Evolutionary conservation across 2,329 filamentous ascomycete species (phyloP), one percentile per base, ranked within the genome.

Genomic region (Trichoderma oligosporum): DNA sequence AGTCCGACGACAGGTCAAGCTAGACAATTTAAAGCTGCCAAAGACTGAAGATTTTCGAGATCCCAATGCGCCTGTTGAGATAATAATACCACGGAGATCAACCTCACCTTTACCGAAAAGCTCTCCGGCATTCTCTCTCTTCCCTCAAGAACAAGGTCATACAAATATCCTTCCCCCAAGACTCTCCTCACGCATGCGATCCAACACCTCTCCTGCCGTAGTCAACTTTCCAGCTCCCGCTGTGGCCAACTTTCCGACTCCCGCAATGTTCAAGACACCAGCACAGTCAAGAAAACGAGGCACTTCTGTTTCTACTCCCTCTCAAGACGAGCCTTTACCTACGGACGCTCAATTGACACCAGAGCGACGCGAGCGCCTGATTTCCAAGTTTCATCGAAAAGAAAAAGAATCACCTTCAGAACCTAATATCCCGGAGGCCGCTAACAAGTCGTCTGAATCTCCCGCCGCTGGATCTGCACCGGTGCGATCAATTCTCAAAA

Each of bases 1-100:
- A 24, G 78, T 77, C 22, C 78, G 82, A 57, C 77, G 83, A 39
- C 83, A 86, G 62, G 82, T 81, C 7, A 83, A 80, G 0, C 67
- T 85, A 11, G 78, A 83, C 54, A 82, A 78, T 57, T 71, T 88
- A 1, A 82, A 79, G 61, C 78, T 76, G 3, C 38, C 46, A 7
- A 36, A 38, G 2, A 33, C 22, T n/a, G 24, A 39, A 14, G 27
- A 41, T 16, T 47, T 42, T 20, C 33, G 78, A 58, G 71, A 73
- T 49, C 64, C 74, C 45, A 65, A 64, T 31, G 7, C 47, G 73
- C 58, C 74, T 76, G 41, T 51, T 20, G 45, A 48, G 35, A 53
- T 62, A 20, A 61, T 57, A 49, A 65, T 70, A 9, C 69, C 71
- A 6, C 73, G 78, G 16, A 73, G 80, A 60, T 76, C 73, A 20